Percentiles rank a stretch among this genome's conserved stretches.
Conservation (phyloP, 75 land plant genomes). For the Selaginella tamariscina region DNA sequence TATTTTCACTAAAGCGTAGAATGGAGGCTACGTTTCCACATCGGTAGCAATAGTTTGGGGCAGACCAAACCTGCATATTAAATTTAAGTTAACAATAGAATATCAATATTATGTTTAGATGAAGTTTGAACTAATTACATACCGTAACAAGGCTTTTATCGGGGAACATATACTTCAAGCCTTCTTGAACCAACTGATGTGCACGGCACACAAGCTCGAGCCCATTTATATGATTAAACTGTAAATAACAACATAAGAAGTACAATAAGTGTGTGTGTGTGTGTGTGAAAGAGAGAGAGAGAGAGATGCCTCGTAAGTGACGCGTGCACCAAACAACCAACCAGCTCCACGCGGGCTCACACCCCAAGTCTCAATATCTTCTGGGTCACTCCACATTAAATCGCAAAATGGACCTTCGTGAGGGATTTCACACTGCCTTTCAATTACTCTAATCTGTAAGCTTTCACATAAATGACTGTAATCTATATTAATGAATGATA, state of each 20-base stretch:
- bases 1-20: slow-evolving; percentile 92
- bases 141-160: slow-evolving; percentile 97
- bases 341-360: slow-evolving; percentile 99
- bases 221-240: slow-evolving; percentile 96
- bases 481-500: neutral
- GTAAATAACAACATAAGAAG: slow-evolving; percentile 22
- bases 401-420: slow-evolving; percentile 99
- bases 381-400: slow-evolving; percentile 99
- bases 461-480: neutral
- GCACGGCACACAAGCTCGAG: slow-evolving; percentile 97
- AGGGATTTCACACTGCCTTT: slow-evolving; percentile 95
- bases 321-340: slow-evolving; percentile 98
- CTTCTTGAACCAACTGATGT: slow-evolving; percentile 98
- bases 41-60: slow-evolving; percentile 98
- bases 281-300: neutral
- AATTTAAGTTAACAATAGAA: too few species aligned
- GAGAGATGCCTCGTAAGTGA: slow-evolving; percentile 69
- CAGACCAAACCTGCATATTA: slow-evolving; percentile 77
- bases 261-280: too few species aligned
- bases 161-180: slow-evolving; percentile 99
- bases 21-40: slow-evolving; percentile 99
- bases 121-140: slow-evolving; percentile 19
- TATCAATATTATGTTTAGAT: too few species aligned
- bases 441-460: slow-evolving; percentile 82
- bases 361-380: slow-evolving; percentile 98